Conservation (phyloP, 306 rosid species). For the barrel medic (Medicago truncatula) region MtrunA17r5.0-ANR NC_053044.1:23084001-23084500, state of each 20-base stretch:
- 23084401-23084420: constrained; percentile 68
- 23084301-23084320: constrained; percentile 65
- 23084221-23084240: constrained; percentile 66
- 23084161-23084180: constrained; percentile 72
- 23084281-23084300: constrained; percentile 71
- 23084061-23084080: too few relatives aligned
- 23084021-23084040: constrained; percentile 66
- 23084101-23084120: too few relatives aligned
- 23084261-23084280: constrained; percentile 70
- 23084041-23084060: constrained; percentile 96
- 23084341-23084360: constrained; percentile 3
- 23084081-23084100: too few relatives aligned
- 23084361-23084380: constrained; percentile 46
- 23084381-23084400: constrained; percentile 68
- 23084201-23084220: constrained; percentile 60
- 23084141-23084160: constrained; percentile 79
- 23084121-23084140: too few relatives aligned
- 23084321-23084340: constrained; percentile 37
- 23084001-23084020: constrained; percentile 69
- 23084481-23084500: constrained; percentile 56
- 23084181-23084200: constrained; percentile 72
- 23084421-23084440: constrained; percentile 56
- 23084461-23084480: constrained; percentile 75
- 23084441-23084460: constrained; percentile 65
- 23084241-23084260: constrained; percentile 61